Evolutionary conservation across 768 basidiomycete genomes (phyloP).

Genomic region (Porphyrellus cyaneotinctus): DNA sequence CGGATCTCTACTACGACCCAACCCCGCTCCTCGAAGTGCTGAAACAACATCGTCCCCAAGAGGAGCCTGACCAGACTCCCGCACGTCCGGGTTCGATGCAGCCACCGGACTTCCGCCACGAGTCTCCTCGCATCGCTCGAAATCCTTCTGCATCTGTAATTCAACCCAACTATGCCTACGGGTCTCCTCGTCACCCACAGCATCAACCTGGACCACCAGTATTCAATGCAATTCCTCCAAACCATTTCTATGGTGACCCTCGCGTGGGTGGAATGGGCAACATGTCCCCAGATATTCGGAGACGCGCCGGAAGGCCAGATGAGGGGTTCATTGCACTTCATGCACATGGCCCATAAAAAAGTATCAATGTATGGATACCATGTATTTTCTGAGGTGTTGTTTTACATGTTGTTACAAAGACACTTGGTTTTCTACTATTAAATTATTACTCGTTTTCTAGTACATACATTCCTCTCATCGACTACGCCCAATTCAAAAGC

Average conservation of each 20-base stretch:
- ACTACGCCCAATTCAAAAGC: background rate
- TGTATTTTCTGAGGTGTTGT: constrained; percentile 4
- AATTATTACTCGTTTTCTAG: no score
- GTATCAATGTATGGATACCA: background rate
- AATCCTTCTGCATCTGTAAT: constrained; percentile 28
- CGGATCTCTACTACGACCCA: constrained; percentile 71
- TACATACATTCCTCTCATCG: no score
- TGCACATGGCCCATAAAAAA: constrained; percentile 17
- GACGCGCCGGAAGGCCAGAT: constrained; percentile 29
- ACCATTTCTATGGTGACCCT: constrained; percentile 40
- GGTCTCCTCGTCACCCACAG: constrained; percentile 32
- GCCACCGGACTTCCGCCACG: constrained; percentile 32
- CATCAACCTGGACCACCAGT: constrained; percentile 16
- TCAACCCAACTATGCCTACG: constrained; percentile 29
- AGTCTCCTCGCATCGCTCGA: constrained; percentile 31
- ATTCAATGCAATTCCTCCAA: constrained; percentile 35
- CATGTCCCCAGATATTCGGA: constrained; percentile 34
- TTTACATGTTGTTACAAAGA: background rate
- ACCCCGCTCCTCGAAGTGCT: constrained; percentile 53
- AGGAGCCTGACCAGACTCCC: constrained; percentile 25
- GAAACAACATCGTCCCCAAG: constrained; percentile 33
- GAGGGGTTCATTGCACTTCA: constrained; percentile 34
- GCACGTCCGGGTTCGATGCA: constrained; percentile 28
- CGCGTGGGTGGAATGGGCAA: constrained; percentile 32
- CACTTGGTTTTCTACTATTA: no score